Evolutionary conservation across 2,329 filamentous ascomycete species (phyloP), one percentile per base, ranked within the genome.

Genomic region (Colletotrichum horii): DNA sequence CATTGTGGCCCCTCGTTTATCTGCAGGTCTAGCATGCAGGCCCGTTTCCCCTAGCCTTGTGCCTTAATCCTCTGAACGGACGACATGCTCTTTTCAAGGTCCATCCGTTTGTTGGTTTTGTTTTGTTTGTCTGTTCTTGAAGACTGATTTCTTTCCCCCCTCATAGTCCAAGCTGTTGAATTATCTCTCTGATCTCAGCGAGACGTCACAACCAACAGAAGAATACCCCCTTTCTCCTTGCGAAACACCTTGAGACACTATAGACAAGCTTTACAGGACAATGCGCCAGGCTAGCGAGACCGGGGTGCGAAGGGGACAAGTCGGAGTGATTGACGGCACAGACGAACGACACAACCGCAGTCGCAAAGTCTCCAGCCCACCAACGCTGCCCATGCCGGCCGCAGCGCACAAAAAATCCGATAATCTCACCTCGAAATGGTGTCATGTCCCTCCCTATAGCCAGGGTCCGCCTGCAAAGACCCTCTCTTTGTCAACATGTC

Each of bases 191-290:
- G 52, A 61, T n/a, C 28, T 32, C 56, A 22, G 38, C 34, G 19
- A 36, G 12, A 30, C 64, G 69, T 72, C 52, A 34, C 34, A 52
- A 15, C 32, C n/a, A 71, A 36, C 30, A 19, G 52, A 34, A 62
- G 38, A 32, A 62, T 36, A 26, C 30, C 32, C 68, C 32, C 58
- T 22, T 66, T 65, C 12, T 32, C 26, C 56, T 70, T 52, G 58
- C 70, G 73, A 75, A 75, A 75, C 73, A 36, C 28, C 28, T 19
- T 75, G 73, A 68, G 62, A 75, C 73, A 75, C 22, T 38, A 68
- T 24, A 34, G 32, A 28, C 64, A 73, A 68, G 64, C 73, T 73
- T 73, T 58, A 8, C 26, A 19, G 56, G 43, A 58, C 64, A 60
- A 73, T 73, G 64, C 70, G 70, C 64, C 26, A 32, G n/a, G 26